Evolutionary conservation across 768 basidiomycete species (phyloP), one percentile per base, ranked within the genome.

Genomic region (Auriscalpium microsporum): DNA sequence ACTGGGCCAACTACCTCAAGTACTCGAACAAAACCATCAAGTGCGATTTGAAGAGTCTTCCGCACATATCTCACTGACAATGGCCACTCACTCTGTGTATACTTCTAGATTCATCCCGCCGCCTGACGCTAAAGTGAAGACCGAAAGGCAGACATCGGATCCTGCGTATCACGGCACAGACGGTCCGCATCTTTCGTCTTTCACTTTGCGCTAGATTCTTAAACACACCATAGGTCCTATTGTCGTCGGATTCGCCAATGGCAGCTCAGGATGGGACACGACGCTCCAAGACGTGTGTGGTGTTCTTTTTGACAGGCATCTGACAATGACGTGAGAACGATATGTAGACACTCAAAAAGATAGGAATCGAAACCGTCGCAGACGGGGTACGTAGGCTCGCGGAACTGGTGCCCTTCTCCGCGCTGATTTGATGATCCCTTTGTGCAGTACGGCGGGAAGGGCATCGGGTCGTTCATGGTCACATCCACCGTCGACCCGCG

Each of bases 1-100:
- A 67, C 21, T 67, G 62, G 64, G 58, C 59, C 16, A 54, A 48
- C 17, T 62, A 55, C 51, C n/a, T 54, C 4, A 57, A 58, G 28
- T 67, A 66, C 33, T 47, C 54, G 21, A 60, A 50, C 42, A 63
- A 58, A 51, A 55, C 21, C 21, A 50, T 36, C 66, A 67, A 53
- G 62, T 34, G 57, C 62, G 48, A 14, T 52, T 48, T n/a, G n/a
- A n/a, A 33, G 28, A 48, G 50, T 36, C 8, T 40, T 52, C 21
- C 13, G 3, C 46, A 34, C 28, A 3, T 21, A 21, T 3, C 21
- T 21, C 21, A 21, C 8, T 5, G 11, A 38, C 11, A 1, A 11
- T 33, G 6, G 19, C 11, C 13, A 10, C n/a, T 35, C 21, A 7
- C 36, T 10, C 33, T 58, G 50, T 50, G 17, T 11, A 11, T 17